Evolutionary conservation across 2,329 filamentous ascomycete genomes (phyloP).

Genomic region (Penicillium psychrosexuale): DNA sequence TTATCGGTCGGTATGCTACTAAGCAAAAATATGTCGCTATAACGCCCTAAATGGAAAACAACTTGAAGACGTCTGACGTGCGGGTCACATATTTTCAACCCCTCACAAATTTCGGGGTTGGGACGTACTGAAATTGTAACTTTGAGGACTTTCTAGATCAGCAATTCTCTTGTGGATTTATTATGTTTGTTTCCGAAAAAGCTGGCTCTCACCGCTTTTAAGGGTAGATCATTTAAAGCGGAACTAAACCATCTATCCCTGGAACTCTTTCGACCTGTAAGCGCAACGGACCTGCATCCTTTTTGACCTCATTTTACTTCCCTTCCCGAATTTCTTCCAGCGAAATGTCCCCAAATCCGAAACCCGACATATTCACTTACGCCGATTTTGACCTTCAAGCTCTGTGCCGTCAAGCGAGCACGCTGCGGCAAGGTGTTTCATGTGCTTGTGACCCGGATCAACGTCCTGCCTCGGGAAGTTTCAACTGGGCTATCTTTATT

Average conservation of each 20-base stretch:
- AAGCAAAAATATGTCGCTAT: background rate
- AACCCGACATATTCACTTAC: background rate
- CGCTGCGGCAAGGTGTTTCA: background rate
- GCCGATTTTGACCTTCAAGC: conserved; percentile 3
- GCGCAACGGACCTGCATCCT: background rate
- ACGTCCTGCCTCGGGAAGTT: background rate
- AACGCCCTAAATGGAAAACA: background rate
- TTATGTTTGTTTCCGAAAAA: too few species aligned
- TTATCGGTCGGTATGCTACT: background rate
- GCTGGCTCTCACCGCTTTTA: background rate
- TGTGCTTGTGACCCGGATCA: background rate
- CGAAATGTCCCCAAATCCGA: background rate
- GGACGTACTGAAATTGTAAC: background rate
- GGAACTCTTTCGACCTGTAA: conserved; percentile 3
- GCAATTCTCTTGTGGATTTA: too few species aligned
- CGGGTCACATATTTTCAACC: background rate
- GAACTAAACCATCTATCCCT: conserved; percentile 2
- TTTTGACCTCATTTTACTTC: background rate
- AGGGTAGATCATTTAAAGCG: background rate
- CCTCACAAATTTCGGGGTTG: background rate
- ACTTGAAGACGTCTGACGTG: background rate
- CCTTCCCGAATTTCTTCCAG: background rate
- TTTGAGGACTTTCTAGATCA: background rate
- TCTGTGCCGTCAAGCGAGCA: background rate
- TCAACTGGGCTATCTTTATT: conserved; percentile 1